A percentile compares a stretch with the other conserved stretches of the same genome.
These are phyloP conservation scores for Suillus plorans DNA, from an alignment of 768 basidiomycete genomes.

Conservation along the genomic window DNA sequence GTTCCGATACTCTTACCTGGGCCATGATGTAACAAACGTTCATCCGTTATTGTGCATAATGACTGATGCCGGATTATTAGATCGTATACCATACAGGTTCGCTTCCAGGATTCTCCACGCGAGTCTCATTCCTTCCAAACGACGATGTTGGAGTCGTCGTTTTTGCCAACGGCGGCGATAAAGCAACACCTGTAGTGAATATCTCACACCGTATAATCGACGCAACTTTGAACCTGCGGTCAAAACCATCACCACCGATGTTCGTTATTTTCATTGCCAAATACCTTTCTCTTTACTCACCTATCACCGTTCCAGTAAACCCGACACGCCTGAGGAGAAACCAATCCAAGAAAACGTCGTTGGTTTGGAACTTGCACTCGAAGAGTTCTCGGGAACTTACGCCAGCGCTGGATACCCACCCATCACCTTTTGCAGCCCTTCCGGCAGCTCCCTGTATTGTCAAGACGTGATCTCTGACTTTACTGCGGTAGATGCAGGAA, in stretches of 20 bases:
- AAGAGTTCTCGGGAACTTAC: constrained; percentile 37
- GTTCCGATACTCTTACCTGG: constrained; percentile 37
- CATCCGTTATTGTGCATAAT: not conserved
- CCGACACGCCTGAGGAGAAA: not conserved
- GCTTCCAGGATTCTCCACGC: constrained; percentile 33
- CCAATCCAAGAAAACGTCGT: not conserved
- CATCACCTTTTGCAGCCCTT: constrained; percentile 35
- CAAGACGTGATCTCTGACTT: constrained; percentile 28
- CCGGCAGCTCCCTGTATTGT: constrained; percentile 23
- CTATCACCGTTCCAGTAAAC: not conserved
- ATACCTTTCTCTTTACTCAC: not conserved
- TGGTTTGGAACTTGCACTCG: constrained; percentile 14
- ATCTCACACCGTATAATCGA: constrained; percentile 23
- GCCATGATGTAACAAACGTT: constrained; percentile 35
- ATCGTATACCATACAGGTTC: constrained; percentile 34
- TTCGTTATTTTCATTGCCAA: constrained; percentile 1
- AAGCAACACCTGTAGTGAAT: constrained; percentile 12
- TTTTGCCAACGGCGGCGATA: constrained; percentile 31
- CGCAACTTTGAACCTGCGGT: constrained; percentile 16
- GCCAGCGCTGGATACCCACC: constrained; percentile 36
- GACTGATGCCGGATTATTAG: constrained; percentile 20
- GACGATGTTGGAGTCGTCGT: constrained; percentile 37
- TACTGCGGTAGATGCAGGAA: constrained; percentile 21
- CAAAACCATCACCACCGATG: constrained; percentile 2
- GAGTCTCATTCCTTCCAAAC: constrained; percentile 33